A percentile compares a stretch with the other conserved stretches of the same genome.
Conservation (phyloP, 2,329 filamentous ascomycete species). For the Helicocarpus griseus region DNA sequence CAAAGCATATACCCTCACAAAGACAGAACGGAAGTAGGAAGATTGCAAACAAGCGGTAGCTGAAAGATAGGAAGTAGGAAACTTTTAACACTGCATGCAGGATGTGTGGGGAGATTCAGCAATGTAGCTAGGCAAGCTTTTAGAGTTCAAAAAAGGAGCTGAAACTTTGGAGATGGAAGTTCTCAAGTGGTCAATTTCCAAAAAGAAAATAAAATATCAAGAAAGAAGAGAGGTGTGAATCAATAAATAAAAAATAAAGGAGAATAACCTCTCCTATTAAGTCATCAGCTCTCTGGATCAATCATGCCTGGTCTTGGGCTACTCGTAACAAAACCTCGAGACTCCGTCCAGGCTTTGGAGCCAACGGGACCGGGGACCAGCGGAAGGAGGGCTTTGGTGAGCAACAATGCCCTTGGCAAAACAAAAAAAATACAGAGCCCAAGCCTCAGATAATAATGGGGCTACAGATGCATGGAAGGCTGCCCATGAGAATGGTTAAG, state of each 20-base stretch:
- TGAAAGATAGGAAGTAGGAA: not conserved
- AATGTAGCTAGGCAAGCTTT: not conserved
- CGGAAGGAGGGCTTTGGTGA: slow-evolving; percentile 4
- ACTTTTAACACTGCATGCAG: not conserved
- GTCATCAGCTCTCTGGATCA: slow-evolving; percentile 1
- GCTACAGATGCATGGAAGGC: slow-evolving; percentile 6
- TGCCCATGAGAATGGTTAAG: slow-evolving; percentile 11
- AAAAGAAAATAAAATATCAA: slow-evolving; percentile 5
- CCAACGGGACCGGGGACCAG: slow-evolving; percentile 8
- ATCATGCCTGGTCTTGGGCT: slow-evolving; percentile 4
- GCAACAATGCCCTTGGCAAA: slow-evolving; percentile 1
- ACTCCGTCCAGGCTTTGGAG: slow-evolving; percentile 5
- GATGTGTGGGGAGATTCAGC: not conserved
- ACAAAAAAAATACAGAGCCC: not conserved
- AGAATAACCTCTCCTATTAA: not conserved
- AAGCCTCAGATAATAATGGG: slow-evolving; percentile 7
- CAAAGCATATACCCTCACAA: not conserved
- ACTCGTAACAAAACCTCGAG: slow-evolving; percentile 6
- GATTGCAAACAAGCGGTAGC: not conserved
- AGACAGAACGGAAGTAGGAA: not conserved
- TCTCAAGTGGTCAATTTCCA: not conserved
- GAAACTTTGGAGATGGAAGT: not conserved
- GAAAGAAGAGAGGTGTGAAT: slow-evolving; percentile 3
- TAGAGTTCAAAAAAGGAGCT: not conserved
- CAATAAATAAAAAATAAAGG: not conserved